These are phyloP conservation scores for Trichoderma sp. DNA, from an alignment of 2,329 filamentous ascomycete species.

Conservation along the genomic window DNA sequence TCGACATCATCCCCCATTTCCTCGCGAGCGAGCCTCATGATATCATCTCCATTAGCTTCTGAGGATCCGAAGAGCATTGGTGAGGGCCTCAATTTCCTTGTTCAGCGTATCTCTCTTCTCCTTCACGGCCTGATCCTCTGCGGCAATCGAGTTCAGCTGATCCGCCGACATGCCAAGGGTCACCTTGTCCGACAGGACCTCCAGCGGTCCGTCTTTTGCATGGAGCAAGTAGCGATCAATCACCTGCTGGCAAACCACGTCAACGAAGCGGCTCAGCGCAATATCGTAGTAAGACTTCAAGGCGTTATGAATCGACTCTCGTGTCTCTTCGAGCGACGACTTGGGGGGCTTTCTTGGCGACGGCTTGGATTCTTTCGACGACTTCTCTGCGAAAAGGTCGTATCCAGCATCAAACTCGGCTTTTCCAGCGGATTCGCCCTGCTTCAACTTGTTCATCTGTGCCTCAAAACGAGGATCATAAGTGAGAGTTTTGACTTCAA, in stretches of 20 bases:
- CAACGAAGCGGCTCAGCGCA: slow-evolving; percentile 63
- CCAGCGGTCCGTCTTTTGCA: slow-evolving; percentile 54
- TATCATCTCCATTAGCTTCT: background rate
- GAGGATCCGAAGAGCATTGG: slow-evolving; percentile 39
- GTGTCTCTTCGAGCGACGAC: slow-evolving; percentile 39
- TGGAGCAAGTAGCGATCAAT: slow-evolving; percentile 58
- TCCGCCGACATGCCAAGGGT: slow-evolving; percentile 52
- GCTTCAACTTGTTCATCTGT: slow-evolving; percentile 32
- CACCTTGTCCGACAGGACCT: slow-evolving; percentile 55
- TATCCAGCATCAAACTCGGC: no score
- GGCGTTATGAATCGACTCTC: slow-evolving; percentile 62
- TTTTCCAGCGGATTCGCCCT: background rate
- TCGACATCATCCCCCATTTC: no score
- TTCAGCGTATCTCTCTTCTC: slow-evolving; percentile 46
- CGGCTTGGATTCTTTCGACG: no score
- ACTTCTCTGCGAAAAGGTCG: no score
- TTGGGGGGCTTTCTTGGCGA: background rate
- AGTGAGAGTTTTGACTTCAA: slow-evolving; percentile 34
- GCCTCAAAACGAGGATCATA: slow-evolving; percentile 33
- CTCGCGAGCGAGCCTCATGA: no score
- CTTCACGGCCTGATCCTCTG: slow-evolving; percentile 46
- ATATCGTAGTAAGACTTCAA: slow-evolving; percentile 66
- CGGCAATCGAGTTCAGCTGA: slow-evolving; percentile 60
- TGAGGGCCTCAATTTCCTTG: slow-evolving; percentile 51
- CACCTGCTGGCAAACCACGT: slow-evolving; percentile 63